These are phyloP conservation scores for Pelargonium myrrhifolium DNA, from an alignment of 441 rosid genomes.

Conservation along the genomic window DNA sequence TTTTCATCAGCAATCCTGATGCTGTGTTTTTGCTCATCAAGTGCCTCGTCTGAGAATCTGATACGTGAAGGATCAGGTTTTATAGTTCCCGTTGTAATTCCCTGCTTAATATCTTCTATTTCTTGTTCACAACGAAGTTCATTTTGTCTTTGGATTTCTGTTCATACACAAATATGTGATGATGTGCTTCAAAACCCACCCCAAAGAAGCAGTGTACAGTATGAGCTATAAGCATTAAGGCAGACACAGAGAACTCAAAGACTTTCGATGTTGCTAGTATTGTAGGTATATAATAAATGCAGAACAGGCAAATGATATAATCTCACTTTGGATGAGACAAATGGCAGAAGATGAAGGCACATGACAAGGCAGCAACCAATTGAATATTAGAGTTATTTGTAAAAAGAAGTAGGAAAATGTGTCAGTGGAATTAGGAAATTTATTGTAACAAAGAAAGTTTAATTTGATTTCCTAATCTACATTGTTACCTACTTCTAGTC, in stretches of 20 bases:
- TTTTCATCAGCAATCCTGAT: constrained; percentile 94
- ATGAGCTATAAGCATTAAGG: too few relatives aligned
- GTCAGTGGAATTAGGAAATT: too few relatives aligned
- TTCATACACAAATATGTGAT: constrained; percentile 13
- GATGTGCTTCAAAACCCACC: constrained; percentile 9
- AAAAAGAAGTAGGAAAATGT: too few relatives aligned
- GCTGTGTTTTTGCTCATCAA: constrained; percentile 93
- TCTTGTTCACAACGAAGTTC: constrained; percentile 83
- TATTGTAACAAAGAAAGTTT: too few relatives aligned
- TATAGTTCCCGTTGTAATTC: constrained; percentile 51
- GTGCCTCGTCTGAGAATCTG: constrained; percentile 77
- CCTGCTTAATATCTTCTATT: constrained; percentile 72
- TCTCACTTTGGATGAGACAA: neutral
- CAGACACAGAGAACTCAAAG: neutral
- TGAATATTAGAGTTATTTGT: too few relatives aligned
- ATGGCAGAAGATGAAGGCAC: neutral
- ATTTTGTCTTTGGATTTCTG: constrained; percentile 75
- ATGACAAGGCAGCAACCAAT: too few relatives aligned
- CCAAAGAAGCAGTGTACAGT: neutral
- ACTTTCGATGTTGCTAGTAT: neutral
- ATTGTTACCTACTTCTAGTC: too few relatives aligned
- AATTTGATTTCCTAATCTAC: too few relatives aligned
- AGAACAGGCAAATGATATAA: neutral
- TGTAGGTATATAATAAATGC: neutral
- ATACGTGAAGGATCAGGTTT: constrained; percentile 43